A percentile compares a stretch with the other conserved stretches of the same genome.
Conservation (phyloP, 2,329 filamentous ascomycete species). For the Zymoseptoria brevis region DNA sequence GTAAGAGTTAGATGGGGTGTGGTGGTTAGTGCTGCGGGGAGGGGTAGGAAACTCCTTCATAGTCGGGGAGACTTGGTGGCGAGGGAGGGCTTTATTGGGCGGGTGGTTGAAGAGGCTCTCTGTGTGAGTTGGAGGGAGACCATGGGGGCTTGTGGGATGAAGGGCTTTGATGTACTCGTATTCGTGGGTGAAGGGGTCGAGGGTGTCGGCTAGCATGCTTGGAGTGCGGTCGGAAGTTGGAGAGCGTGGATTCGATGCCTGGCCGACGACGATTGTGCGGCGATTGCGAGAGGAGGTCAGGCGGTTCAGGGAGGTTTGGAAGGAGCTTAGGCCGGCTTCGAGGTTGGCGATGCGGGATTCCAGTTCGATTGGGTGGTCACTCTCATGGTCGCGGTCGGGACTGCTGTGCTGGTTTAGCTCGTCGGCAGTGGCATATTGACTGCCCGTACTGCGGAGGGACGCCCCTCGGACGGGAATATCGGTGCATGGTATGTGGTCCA, state of each 20-base stretch:
- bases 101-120: slow-evolving; percentile 3
- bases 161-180: slow-evolving; percentile 17
- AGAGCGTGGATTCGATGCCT: slow-evolving; percentile 9
- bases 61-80: background rate
- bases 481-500: background rate
- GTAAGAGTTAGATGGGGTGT: background rate
- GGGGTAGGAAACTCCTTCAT: background rate
- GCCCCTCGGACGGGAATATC: background rate
- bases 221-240: slow-evolving; percentile 22
- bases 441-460: background rate
- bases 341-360: slow-evolving; percentile 30
- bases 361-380: slow-evolving; percentile 17
- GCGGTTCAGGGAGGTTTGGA: slow-evolving; percentile 27
- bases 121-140: slow-evolving; percentile 2
- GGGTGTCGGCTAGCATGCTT: slow-evolving; percentile 29
- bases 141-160: slow-evolving; percentile 15
- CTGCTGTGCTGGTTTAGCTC: background rate
- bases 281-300: slow-evolving; percentile 27
- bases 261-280: slow-evolving; percentile 24
- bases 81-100: background rate
- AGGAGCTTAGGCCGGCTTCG: slow-evolving; percentile 27
- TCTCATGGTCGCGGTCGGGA: background rate
- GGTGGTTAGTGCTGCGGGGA: background rate
- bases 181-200: slow-evolving; percentile 16
- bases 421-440: background rate